Base-by-base conservation (phyloP, 2,329 filamentous ascomycete species). In the Aspergillus pseudoglaucus region DNA sequence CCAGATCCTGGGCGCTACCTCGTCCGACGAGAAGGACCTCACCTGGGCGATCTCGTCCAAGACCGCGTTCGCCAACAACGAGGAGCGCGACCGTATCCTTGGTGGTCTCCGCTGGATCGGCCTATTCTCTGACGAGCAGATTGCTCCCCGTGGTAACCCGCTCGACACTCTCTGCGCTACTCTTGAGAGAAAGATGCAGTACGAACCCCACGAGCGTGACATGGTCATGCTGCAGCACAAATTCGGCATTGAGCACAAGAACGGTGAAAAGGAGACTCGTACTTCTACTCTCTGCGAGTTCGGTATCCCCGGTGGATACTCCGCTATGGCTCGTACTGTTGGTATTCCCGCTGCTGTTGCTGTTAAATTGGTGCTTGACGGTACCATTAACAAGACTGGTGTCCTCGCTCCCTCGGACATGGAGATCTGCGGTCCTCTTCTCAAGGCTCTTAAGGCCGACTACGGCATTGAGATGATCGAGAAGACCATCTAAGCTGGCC, bases 141-240 rank as follows among this genome's bases (percentile, higher is more conserved):
- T 85, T 63, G 85, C 73, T 5, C 84, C 88, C 23, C 76, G 82
- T 47, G 85, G 83, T 47, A 95, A 88, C 75, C 86, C 89, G 3
- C 80, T 95, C 20, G 90, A 95, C 69, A 91, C 87, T n/a, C 82
- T 95, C 35, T 95, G 90, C 74, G 88, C 88, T 27, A 87, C 83
- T 3, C 80, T 95, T 25, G 89, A 95, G 77, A 74, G 87, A 77
- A 95, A 94, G 82, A 94, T 95, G 88, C 81, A 87, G 70, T 95
- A 85, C 69, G 85, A 81, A 63, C 76, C 85, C 59, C 85, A 80
- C 52, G 89, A 95, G 81, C 84, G 90, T 50, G 90, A 95, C 69
- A 75, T 94, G 56, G 87, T 93, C 55, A 81, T 87, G 73, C 63
- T 76, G 32, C 73, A 75, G 59, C 73, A 75, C 61, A 73, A 69